Conservation (phyloP, 495 filamentous ascomycete genomes). For the Niebla homalea region DNA sequence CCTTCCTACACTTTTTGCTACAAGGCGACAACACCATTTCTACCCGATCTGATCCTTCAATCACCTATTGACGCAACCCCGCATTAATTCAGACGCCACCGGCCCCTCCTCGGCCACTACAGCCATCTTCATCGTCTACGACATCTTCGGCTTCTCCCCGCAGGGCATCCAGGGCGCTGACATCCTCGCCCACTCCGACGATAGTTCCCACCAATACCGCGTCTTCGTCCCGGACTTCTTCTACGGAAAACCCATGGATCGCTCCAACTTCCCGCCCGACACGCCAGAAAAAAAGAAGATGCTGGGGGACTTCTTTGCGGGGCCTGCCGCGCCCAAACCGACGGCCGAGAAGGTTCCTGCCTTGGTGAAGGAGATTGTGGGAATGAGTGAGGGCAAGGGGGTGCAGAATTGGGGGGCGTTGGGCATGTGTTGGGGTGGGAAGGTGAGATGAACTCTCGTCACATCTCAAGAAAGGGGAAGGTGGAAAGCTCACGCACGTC, state of each 20-base stretch:
- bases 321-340: conserved; percentile 47
- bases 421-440: conserved; percentile 95
- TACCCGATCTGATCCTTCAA: not conserved
- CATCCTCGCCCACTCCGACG: conserved; percentile 35
- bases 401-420: conserved; percentile 73
- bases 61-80: not conserved
- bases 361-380: conserved; percentile 43
- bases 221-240: conserved; percentile 49
- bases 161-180: conserved; percentile 47
- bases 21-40: not conserved
- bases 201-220: conserved; percentile 36
- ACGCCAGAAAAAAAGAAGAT: conserved; percentile 67
- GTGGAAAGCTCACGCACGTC: conserved; percentile 12
- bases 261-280: conserved; percentile 56
- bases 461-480: not conserved
- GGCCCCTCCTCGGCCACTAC: conserved; percentile 37
- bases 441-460: conserved; percentile 34
- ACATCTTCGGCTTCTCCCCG: conserved; percentile 44
- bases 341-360: conserved; percentile 51
- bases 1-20: not conserved
- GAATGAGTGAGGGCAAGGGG: conserved; percentile 28
- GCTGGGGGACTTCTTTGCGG: conserved; percentile 65
- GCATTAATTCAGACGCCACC: conserved; percentile 30
- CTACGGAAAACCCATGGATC: conserved; percentile 33
- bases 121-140: conserved; percentile 42